Evolutionary conservation across 306 rosid genomes (phyloP).

Genomic region (Ceratonia siliqua): DNA sequence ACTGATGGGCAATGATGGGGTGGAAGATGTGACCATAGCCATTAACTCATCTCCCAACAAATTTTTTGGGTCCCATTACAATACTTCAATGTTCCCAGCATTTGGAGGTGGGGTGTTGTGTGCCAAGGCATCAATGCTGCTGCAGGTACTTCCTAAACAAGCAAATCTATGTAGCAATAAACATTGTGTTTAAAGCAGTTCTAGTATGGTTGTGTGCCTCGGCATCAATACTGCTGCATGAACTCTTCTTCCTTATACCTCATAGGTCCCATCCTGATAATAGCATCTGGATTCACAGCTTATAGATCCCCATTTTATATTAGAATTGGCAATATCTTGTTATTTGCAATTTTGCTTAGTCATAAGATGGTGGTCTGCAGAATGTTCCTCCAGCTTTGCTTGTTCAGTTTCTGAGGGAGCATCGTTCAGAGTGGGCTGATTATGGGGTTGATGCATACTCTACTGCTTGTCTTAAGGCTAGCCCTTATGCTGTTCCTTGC

Average conservation of each 20-base stretch:
- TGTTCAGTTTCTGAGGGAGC: constrained; percentile 69
- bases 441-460: constrained; percentile 72
- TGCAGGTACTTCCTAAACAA: constrained; percentile 72
- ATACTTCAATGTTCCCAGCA: constrained; percentile 59
- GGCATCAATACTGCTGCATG: too few relatives aligned
- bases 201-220: too few relatives aligned
- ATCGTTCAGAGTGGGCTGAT: constrained; percentile 83
- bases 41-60: constrained; percentile 70
- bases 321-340: not conserved
- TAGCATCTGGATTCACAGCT: not conserved
- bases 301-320: not conserved
- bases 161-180: too few relatives aligned
- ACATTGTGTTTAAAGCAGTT: too few relatives aligned
- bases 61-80: constrained; percentile 67
- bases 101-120: constrained; percentile 80
- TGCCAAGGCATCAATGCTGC: constrained; percentile 91
- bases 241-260: too few relatives aligned
- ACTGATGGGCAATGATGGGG: constrained; percentile 68
- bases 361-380: constrained; percentile 32
- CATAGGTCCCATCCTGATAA: too few relatives aligned
- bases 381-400: constrained; percentile 84
- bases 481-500: constrained; percentile 82
- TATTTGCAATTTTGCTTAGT: not conserved
- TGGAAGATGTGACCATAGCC: constrained; percentile 78
- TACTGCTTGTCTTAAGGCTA: constrained; percentile 72